Conservation (phyloP, 2,329 filamentous ascomycete species). For the Exophiala dermatitidis region DNA sequence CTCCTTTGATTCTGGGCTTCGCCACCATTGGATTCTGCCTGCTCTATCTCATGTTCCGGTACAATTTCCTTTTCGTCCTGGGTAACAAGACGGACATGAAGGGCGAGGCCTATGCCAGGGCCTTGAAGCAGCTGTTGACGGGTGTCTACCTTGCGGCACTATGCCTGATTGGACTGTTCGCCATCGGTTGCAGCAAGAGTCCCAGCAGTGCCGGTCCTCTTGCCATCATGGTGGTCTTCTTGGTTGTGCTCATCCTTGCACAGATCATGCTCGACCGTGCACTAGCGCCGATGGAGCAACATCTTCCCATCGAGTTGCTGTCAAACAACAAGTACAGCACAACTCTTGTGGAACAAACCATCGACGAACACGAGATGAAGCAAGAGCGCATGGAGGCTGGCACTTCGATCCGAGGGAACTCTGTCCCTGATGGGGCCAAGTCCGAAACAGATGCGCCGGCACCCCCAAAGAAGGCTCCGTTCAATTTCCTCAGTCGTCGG, state of each 20-base stretch:
- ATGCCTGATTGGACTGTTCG: constrained; percentile 79
- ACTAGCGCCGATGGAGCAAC: constrained; percentile 46
- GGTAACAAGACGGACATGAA: constrained; percentile 78
- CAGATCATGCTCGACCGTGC: constrained; percentile 52
- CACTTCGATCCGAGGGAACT: constrained; percentile 13
- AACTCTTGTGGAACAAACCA: constrained; percentile 12
- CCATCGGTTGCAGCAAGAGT: constrained; percentile 46
- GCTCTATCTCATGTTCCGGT: constrained; percentile 81
- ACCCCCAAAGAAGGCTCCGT: constrained; percentile 25
- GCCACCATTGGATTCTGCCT: constrained; percentile 68
- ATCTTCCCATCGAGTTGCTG: constrained; percentile 60
- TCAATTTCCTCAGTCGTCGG: constrained; percentile 17
- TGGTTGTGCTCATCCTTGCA: constrained; percentile 67
- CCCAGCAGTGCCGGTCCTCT: constrained; percentile 52
- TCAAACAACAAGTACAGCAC: constrained; percentile 19
- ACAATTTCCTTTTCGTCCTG: constrained; percentile 82
- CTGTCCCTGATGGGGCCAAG: constrained; percentile 24
- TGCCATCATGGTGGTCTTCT: constrained; percentile 67
- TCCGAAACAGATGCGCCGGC: constrained; percentile 24
- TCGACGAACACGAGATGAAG: constrained; percentile 19
- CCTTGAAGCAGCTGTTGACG: constrained; percentile 73
- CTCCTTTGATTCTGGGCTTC: constrained; percentile 75
- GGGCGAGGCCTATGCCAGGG: constrained; percentile 78
- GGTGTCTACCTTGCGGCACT: constrained; percentile 78
- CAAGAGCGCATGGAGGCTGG: constrained; percentile 13